Conservation (phyloP, 495 filamentous ascomycete species). For the Pseudomonodictys pantanalensis region DNA sequence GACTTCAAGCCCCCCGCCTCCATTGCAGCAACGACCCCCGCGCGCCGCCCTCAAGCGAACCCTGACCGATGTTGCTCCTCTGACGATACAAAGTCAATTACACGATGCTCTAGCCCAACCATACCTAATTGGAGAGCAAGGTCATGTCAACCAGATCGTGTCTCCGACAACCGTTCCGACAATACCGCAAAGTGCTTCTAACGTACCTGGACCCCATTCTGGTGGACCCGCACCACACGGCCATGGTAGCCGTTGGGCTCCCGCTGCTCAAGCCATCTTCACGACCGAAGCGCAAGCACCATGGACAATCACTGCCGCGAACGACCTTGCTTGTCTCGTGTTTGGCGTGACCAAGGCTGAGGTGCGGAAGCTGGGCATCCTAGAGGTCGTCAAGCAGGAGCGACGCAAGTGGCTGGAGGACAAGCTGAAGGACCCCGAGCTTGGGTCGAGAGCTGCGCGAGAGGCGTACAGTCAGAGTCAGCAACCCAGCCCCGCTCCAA, state of each 20-base stretch:
- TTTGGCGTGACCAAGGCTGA: conserved; percentile 95
- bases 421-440: conserved; percentile 62
- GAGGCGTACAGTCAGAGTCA: conserved; percentile 47
- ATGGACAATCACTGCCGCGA: conserved; percentile 96
- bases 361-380: conserved; percentile 87
- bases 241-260: conserved; percentile 85
- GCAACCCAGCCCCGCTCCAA: conserved; percentile 46
- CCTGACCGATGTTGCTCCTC: conserved; percentile 72
- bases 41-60: conserved; percentile 80
- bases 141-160: conserved; percentile 42
- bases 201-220: conserved; percentile 17
- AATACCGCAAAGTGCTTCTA: background rate
- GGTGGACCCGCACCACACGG: conserved; percentile 46
- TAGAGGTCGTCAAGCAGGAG: conserved; percentile 90
- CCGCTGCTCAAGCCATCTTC: conserved; percentile 92
- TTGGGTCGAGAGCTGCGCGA: conserved; percentile 49
- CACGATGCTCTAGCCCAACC: conserved; percentile 87
- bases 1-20: conserved; percentile 10
- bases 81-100: conserved; percentile 75
- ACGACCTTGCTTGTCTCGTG: conserved; percentile 91
- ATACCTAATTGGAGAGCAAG: conserved; percentile 47
- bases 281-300: conserved; percentile 83
- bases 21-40: conserved; percentile 42
- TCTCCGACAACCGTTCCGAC: conserved; percentile 48
- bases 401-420: conserved; percentile 84